A percentile compares a stretch with the other conserved stretches of the same genome.
These are phyloP conservation scores for Glaciozyma antarctica DNA, from an alignment of 768 basidiomycete species.

Conservation along the genomic window DNA sequence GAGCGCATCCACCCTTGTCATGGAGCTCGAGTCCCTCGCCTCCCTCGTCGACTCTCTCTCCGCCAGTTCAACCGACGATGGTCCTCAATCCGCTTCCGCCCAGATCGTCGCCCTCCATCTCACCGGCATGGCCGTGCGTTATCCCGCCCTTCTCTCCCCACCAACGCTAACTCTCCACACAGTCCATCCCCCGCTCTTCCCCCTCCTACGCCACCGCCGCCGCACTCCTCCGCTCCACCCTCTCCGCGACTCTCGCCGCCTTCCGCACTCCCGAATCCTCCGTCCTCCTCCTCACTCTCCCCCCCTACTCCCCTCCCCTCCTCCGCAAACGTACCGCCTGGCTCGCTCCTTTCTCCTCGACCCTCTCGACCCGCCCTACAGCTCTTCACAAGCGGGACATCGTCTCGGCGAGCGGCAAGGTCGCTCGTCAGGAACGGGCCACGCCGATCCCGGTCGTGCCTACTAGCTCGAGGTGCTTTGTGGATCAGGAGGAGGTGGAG, in stretches of 20 bases:
- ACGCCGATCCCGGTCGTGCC: conserved; percentile 14
- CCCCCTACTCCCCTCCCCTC: conserved; percentile 6
- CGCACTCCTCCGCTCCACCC: conserved; percentile 6
- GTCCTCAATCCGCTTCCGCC: background rate
- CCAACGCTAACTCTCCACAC: too few relatives aligned
- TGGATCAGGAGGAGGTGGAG: background rate
- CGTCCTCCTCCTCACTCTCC: conserved; percentile 15
- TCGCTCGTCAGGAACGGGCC: background rate
- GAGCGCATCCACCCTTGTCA: conserved; percentile 1
- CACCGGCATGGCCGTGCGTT: conserved; percentile 23
- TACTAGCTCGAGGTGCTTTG: conserved; percentile 16
- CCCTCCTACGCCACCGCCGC: conserved; percentile 7
- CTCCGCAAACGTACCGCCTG: conserved; percentile 15
- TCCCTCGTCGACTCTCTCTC: conserved; percentile 16
- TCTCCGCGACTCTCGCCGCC: conserved; percentile 7
- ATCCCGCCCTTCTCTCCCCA: background rate
- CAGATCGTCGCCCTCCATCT: conserved; percentile 20
- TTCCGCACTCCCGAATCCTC: background rate
- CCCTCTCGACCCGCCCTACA: background rate
- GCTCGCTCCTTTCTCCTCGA: conserved; percentile 17
- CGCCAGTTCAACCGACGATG: background rate
- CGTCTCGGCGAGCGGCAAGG: background rate
- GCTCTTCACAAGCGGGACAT: background rate
- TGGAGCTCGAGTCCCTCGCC: conserved; percentile 16
- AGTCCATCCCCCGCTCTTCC: conserved; percentile 12